phyloP scores from a whole-genome alignment of 495 filamentous ascomycete species.

The Penicillium macrosclerotiorum region DNA sequence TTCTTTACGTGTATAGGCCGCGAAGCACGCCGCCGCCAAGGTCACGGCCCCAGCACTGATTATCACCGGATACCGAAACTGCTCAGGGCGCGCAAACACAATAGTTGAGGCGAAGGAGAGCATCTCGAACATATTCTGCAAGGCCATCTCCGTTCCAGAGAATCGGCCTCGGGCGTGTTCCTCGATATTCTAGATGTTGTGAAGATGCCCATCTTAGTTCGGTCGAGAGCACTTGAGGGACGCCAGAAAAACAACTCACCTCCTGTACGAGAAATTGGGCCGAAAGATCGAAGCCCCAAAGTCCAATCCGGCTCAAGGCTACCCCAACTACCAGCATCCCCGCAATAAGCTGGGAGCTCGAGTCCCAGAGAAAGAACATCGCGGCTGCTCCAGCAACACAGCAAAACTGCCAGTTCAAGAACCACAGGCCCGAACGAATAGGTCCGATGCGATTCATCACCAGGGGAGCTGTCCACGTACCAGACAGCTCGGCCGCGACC shows the following conservation, averaged over 20 bases:
- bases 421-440: conserved; percentile 62
- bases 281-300: conserved; percentile 68
- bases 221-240: not conserved
- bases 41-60: conserved; percentile 53
- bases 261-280: conserved; percentile 66
- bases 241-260: conserved; percentile 41
- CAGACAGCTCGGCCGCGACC: conserved; percentile 49
- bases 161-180: conserved; percentile 53
- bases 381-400: conserved; percentile 45
- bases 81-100: conserved; percentile 50
- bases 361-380: conserved; percentile 37
- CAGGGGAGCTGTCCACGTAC: conserved; percentile 47
- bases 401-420: conserved; percentile 58
- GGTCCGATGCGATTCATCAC: conserved; percentile 56
- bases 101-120: conserved; percentile 61
- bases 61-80: conserved; percentile 61
- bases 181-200: conserved; percentile 44
- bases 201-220: not conserved
- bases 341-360: conserved; percentile 33
- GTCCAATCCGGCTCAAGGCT: conserved; percentile 58
- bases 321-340: conserved; percentile 49
- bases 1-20: conserved; percentile 52
- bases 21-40: conserved; percentile 50
- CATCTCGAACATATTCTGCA: conserved; percentile 67
- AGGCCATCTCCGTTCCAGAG: conserved; percentile 58